Base-by-base conservation (phyloP, 306 rosid species). In the Quercus variabilis region DNA sequence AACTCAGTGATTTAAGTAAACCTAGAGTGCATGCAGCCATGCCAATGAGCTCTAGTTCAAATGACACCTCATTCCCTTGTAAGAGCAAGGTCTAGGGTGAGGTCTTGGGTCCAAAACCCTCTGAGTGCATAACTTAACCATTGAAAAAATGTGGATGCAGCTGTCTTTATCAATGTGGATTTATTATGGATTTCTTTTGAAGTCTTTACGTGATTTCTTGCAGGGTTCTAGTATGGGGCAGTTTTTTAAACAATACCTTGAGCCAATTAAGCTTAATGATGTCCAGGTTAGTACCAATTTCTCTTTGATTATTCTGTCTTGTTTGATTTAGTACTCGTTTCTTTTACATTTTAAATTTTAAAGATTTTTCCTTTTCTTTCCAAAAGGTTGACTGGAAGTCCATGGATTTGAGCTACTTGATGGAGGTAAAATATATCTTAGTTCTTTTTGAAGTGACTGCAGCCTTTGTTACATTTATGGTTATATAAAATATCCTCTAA, bases 171-270 rank as follows among this genome's bases (percentile, higher is more conserved):
- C 30, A 56, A 19, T 73, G 28, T 74, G 73, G 26, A 56, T 43
- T 64, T 78, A 25, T 86, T 13, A 41, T 65, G 77, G 54, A 25
- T 74, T 62, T 71, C 20, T 71, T 59, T 78, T 71, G 33, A 73
- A 33, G 41, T 43, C 23, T 62, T 56, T 69, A 74, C 80, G 82
- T 67, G 46, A 55, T 82, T 69, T 83, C 68, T 69, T 75, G 74
- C 84, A 92, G 99, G 99, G 99, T 84, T 95, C 99, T 68, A 95
- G 99, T 84, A 58, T 92, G 88, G 99, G 98, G 69, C 99, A 90
- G 79, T 95, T 90, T 86, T 95, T 85, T 80, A 87, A 83, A 81
- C 94, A 92, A 74, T 95, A 92, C 81, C 99, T 95, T 77, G 93
- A 89, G 87, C 98, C 97, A 83, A 95, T 95, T 78, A 95, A 90